These are phyloP conservation scores for Nicotiana benthamiana DNA, from an alignment of 257 asterid genomes.

Conservation along the genomic window DNA sequence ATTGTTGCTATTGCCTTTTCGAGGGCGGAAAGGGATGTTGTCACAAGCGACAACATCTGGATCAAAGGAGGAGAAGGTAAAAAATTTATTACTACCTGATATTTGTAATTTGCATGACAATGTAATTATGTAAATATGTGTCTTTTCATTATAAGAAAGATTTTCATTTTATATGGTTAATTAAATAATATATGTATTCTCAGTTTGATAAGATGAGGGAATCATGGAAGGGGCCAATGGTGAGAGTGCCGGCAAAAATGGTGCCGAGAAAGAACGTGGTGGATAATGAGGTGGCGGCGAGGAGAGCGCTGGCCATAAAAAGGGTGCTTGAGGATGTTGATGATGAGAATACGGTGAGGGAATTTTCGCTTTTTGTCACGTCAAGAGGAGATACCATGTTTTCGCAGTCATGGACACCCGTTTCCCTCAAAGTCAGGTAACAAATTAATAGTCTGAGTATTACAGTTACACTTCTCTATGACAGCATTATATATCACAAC, in stretches of 20 bases:
- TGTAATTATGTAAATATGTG: no score
- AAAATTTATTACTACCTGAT: no score
- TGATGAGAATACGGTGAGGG: conserved; percentile 31
- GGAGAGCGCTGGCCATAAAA: conserved; percentile 65
- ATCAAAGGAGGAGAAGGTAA: no score
- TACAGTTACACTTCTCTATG: no score
- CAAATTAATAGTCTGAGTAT: no score
- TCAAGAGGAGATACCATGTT: conserved; percentile 63
- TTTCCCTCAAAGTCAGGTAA: conserved; percentile 51
- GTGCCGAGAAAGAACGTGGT: conserved; percentile 48
- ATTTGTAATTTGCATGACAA: no score
- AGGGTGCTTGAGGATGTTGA: conserved; percentile 49
- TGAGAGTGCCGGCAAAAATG: conserved; percentile 56
- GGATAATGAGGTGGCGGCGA: conserved; percentile 64
- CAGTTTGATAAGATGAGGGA: neutral
- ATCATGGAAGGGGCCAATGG: conserved; percentile 37
- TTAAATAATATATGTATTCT: no score
- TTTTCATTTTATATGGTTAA: no score
- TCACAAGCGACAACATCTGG: no score
- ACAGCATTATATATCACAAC: no score
- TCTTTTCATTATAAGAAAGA: no score
- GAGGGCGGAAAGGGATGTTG: conserved; percentile 38
- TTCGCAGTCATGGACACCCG: conserved; percentile 73
- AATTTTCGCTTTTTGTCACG: conserved; percentile 41
- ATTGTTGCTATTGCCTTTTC: conserved; percentile 47